phyloP scores from a whole-genome alignment of 768 basidiomycete species.

The Pulveroboletus sp. region DNA sequence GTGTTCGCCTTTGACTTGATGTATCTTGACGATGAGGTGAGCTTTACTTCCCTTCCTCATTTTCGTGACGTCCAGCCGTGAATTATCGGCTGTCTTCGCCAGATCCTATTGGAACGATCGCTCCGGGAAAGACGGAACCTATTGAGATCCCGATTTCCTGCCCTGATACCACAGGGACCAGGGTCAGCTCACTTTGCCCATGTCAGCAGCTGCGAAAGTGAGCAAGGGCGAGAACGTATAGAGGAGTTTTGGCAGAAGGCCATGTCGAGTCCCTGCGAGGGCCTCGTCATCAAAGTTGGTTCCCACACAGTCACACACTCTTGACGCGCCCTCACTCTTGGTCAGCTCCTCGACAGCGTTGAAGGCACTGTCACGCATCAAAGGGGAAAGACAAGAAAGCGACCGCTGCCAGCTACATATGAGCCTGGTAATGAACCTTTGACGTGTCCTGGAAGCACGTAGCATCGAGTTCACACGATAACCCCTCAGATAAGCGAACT shows the following conservation, averaged over 20 bases:
- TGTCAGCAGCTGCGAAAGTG: conserved; percentile 68
- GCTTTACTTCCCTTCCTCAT: conserved; percentile 15
- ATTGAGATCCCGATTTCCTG: conserved; percentile 59
- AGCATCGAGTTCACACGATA: neutral
- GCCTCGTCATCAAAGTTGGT: conserved; percentile 86
- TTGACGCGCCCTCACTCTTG: conserved; percentile 7
- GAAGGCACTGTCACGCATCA: conserved; percentile 31
- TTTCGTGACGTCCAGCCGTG: neutral
- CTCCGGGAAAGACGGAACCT: conserved; percentile 68
- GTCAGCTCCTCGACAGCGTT: conserved; percentile 62
- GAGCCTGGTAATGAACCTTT: conserved; percentile 51
- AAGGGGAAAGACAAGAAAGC: conserved; percentile 45
- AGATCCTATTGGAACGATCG: conserved; percentile 64
- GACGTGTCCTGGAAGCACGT: neutral
- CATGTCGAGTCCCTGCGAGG: conserved; percentile 76
- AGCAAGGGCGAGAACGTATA: conserved; percentile 54
- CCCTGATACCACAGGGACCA: conserved; percentile 40
- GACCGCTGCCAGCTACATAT: conserved; percentile 78
- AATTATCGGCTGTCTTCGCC: conserved; percentile 3
- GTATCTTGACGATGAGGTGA: conserved; percentile 75
- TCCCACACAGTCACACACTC: neutral
- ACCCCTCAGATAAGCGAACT: conserved; percentile 64
- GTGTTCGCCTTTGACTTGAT: conserved; percentile 88
- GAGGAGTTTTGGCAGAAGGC: conserved; percentile 74
- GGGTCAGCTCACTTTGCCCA: conserved; percentile 62